phyloP scores from a whole-genome alignment of 1,139 yeast genomes.

The Tardiomyces depauwii region DNA sequence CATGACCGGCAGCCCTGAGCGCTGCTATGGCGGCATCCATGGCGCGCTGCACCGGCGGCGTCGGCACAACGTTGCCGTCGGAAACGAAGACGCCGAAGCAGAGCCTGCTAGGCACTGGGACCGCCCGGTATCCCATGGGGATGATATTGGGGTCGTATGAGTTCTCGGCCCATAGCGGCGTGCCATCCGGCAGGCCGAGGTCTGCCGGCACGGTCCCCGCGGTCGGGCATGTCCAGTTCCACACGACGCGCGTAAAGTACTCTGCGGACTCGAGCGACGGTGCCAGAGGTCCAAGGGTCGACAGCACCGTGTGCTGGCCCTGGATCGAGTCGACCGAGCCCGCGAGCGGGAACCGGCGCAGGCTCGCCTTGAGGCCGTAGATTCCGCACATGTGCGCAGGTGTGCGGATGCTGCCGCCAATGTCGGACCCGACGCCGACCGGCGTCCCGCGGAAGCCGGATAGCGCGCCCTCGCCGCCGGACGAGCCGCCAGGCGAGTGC shows the following conservation, averaged over 20 bases:
- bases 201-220: conserved; percentile 38
- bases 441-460: conserved; percentile 32
- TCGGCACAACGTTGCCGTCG: conserved; percentile 38
- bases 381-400: conserved; percentile 43
- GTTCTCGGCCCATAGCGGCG: conserved; percentile 14
- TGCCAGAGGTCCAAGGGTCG: conserved; percentile 49
- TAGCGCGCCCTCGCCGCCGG: conserved; percentile 53
- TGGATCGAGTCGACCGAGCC: conserved; percentile 15
- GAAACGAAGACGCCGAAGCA: conserved; percentile 36
- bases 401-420: conserved; percentile 48
- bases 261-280: conserved; percentile 52
- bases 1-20: conserved; percentile 44
- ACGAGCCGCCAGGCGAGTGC: conserved; percentile 44
- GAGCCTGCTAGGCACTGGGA: conserved; percentile 32
- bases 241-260: conserved; percentile 42
- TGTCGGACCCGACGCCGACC: conserved; percentile 49
- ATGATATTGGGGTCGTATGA: conserved; percentile 39
- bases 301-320: conserved; percentile 44
- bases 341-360: conserved; percentile 37
- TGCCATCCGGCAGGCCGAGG: conserved; percentile 36
- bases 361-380: conserved; percentile 21
- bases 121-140: conserved; percentile 52
- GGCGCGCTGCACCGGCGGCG: conserved; percentile 60
- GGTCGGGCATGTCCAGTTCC: conserved; percentile 11
- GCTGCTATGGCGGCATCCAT: conserved; percentile 36